Base-by-base conservation (phyloP, 2,329 filamentous ascomycete species). In the Didymella glomerata region DNA sequence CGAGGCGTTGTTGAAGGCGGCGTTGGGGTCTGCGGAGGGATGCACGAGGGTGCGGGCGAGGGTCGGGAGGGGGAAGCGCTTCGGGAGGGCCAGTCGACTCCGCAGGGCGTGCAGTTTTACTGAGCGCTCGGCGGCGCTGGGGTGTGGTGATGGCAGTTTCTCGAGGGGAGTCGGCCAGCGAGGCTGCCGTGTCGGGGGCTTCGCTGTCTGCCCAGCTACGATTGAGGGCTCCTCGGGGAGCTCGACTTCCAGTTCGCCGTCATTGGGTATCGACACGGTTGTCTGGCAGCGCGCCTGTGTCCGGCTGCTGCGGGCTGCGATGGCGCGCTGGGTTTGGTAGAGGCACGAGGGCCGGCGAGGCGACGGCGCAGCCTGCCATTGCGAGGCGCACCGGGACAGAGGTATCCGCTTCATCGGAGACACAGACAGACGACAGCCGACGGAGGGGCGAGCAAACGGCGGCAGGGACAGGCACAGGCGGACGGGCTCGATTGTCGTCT, bases 51-150 rank as follows among this genome's bases (percentile, higher is more conserved):
- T 88, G 61, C 94, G 88, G 61, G 92, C 93, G 66, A 99, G 86
- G 5, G 91, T 94, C 81, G 95, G 85, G 60, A 96, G 80, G 34
- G 95, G 94, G 63, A 98, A 85, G 79, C 90, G 91, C 63, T 86
- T 84, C 24, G 93, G 89, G 56, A 99, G 87, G 40, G 88, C 87
- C 62, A 99, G 86, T 77, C 95, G 91, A 69, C 93, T 92, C 78
- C 97, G 93, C 45, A 99, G 87, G 65, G 95, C 93, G 64, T 93
- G 88, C 69, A 99, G 90, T 82, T 97, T 98, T 63, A 93, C 89
- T 46, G 94, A 98, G 66, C 83, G 78, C 60, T 83, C 80, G 42
- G 92, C 90, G 66, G 84, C 84, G 69, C 85, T 81, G 66, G 88
- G 87, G 54, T 85, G 85, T 66, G 92, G 92, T 71, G 92, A 94